Percentiles rank a stretch among this genome's conserved stretches.
These are phyloP conservation scores for Herpetospermum pedunculosum DNA, from an alignment of 306 rosid species.

Conservation along the genomic window DNA sequence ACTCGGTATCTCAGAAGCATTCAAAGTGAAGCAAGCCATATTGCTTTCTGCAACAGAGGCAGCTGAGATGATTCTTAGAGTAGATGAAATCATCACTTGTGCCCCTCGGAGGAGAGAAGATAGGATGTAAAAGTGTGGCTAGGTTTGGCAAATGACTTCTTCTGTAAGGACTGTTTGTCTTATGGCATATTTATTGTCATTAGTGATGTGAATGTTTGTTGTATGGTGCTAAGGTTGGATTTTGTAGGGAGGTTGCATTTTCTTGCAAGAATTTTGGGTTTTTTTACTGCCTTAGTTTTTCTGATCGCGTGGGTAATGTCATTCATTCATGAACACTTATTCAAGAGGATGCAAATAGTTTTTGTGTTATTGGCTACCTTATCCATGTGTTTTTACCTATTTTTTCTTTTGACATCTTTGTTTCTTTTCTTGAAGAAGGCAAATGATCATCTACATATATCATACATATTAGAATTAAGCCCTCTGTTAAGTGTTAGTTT, in stretches of 20 bases:
- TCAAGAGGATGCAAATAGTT: too few species aligned
- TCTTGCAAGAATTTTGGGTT: conserved; percentile 4
- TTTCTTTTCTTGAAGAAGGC: background rate
- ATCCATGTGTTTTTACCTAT: too few species aligned
- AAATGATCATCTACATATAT: background rate
- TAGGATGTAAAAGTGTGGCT: conserved; percentile 67
- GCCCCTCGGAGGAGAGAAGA: conserved; percentile 96
- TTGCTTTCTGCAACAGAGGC: conserved; percentile 93
- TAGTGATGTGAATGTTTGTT: too few species aligned
- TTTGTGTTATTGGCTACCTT: too few species aligned
- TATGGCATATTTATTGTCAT: background rate
- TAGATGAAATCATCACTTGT: conserved; percentile 91
- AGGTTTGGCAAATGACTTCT: background rate
- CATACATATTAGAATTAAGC: background rate
- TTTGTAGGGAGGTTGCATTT: conserved; percentile 5
- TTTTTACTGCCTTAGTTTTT: background rate
- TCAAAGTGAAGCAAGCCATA: conserved; percentile 90
- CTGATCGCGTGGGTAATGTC: background rate
- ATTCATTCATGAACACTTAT: background rate
- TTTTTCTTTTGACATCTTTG: background rate
- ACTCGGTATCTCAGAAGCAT: conserved; percentile 69
- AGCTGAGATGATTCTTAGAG: conserved; percentile 96
- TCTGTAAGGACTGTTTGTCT: background rate
- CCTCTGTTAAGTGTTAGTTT: background rate
- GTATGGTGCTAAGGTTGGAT: too few species aligned